phyloP scores from a whole-genome alignment of 2,329 filamentous ascomycete species.

The Orbilia oligospora region DNA sequence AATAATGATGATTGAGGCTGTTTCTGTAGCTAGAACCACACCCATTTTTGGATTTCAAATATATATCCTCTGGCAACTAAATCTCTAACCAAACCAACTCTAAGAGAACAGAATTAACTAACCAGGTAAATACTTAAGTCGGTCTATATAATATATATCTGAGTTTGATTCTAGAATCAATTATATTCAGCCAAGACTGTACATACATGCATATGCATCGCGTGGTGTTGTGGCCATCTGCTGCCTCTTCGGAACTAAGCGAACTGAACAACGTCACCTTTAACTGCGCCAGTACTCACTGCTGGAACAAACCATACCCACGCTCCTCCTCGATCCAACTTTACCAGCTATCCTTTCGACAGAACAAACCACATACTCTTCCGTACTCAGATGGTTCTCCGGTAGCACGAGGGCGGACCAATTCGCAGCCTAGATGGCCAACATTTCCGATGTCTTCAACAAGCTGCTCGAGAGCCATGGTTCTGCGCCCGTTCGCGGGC shows the following conservation, averaged over 20 bases:
- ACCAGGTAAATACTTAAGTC: no score
- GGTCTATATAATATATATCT: no score
- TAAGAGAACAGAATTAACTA: no score
- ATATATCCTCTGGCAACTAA: no score
- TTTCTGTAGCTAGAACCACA: no score
- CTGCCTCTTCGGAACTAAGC: constrained; percentile 23
- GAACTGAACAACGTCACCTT: constrained; percentile 59
- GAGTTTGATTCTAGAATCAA: no score
- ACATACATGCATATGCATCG: no score
- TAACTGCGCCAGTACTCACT: constrained; percentile 3
- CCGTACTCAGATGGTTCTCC: constrained; percentile 46
- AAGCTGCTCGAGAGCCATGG: constrained; percentile 53
- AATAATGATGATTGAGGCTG: no score
- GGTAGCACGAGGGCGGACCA: constrained; percentile 39
- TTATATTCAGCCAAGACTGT: no score
- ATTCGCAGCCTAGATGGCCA: constrained; percentile 57
- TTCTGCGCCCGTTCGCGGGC: constrained; percentile 61
- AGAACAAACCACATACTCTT: background rate
- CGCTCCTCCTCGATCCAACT: background rate
- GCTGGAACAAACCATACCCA: background rate
- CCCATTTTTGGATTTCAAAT: no score
- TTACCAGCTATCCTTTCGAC: constrained; percentile 3
- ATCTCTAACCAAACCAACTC: no score
- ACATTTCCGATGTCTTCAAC: constrained; percentile 56
- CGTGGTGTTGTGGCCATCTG: background rate